Evolutionary conservation across 495 filamentous ascomycete species (phyloP).

Genomic region (Aspergillus funiculosus): DNA sequence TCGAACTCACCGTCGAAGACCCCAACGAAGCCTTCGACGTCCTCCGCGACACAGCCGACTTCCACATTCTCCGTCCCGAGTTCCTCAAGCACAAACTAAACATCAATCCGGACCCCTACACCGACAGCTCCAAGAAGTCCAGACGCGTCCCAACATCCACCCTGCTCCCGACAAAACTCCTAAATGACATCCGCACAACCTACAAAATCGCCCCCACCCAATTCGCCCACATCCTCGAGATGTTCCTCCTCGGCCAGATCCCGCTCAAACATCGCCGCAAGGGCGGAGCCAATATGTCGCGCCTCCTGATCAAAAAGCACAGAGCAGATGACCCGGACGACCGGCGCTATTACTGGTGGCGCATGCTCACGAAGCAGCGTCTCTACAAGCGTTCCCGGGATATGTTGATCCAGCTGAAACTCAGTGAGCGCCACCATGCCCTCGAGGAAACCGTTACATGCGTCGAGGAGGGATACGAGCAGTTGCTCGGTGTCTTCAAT

Average conservation of each 20-base stretch:
- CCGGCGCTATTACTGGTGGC: slow-evolving; percentile 71
- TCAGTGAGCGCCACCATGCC: slow-evolving; percentile 69
- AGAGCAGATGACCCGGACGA: slow-evolving; percentile 51
- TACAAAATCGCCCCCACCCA: slow-evolving; percentile 83
- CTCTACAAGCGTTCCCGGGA: slow-evolving; percentile 75
- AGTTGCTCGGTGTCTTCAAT: slow-evolving; percentile 52
- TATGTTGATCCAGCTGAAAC: slow-evolving; percentile 70
- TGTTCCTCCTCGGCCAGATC: slow-evolving; percentile 76
- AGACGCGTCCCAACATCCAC: slow-evolving; percentile 51
- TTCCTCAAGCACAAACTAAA: slow-evolving; percentile 41
- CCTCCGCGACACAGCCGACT: slow-evolving; percentile 77
- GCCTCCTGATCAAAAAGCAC: slow-evolving; percentile 50
- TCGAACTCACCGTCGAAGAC: slow-evolving; percentile 91
- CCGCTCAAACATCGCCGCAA: slow-evolving; percentile 54
- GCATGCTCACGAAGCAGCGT: slow-evolving; percentile 73
- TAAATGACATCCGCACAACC: slow-evolving; percentile 55
- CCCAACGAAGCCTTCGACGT: slow-evolving; percentile 93
- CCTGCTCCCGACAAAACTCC: slow-evolving; percentile 55
- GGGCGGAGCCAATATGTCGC: slow-evolving; percentile 45
- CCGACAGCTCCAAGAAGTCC: slow-evolving; percentile 32
- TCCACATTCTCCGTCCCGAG: slow-evolving; percentile 54
- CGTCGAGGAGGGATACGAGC: slow-evolving; percentile 78
- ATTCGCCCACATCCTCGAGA: slow-evolving; percentile 79
- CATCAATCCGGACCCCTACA: slow-evolving; percentile 40
- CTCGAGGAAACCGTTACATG: slow-evolving; percentile 69